Conservation (phyloP, 1,139 yeast genomes). For the Zygosaccharomyces pseudobailii region DNA sequence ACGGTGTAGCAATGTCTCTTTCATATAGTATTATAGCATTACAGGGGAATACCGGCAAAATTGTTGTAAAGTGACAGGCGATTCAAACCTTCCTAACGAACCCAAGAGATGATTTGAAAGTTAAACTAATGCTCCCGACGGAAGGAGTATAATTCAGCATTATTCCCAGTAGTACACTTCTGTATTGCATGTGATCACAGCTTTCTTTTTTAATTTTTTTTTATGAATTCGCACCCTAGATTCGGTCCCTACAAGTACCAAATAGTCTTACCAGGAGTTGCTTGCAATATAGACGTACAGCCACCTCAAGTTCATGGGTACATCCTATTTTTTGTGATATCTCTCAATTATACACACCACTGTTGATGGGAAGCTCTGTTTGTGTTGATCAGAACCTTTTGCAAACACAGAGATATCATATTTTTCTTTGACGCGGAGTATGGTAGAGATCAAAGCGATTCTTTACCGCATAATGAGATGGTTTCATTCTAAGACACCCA, state of each 20-base stretch:
- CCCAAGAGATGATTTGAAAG: too few species aligned
- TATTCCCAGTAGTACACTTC: not conserved
- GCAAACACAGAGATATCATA: not conserved
- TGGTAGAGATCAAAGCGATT: not conserved
- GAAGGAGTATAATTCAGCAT: too few species aligned
- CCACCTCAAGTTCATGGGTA: not conserved
- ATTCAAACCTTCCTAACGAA: too few species aligned
- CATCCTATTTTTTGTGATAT: not conserved
- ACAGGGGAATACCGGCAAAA: too few species aligned
- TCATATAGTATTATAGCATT: too few species aligned
- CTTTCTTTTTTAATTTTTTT: not conserved
- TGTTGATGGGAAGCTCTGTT: not conserved
- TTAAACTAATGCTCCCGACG: too few species aligned
- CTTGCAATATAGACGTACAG: not conserved
- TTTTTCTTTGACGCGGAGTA: not conserved
- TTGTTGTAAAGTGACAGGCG: too few species aligned
- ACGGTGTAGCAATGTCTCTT: too few species aligned
- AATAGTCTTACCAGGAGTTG: not conserved
- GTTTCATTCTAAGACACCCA: slow-evolving; percentile 7
- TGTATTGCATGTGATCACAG: not conserved
- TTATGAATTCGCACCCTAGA: not conserved
- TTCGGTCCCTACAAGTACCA: not conserved
- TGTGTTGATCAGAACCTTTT: not conserved
- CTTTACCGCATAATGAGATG: slow-evolving; percentile 3
- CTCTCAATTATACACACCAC: not conserved